phyloP scores from a whole-genome alignment of 805 yeast genomes.

The Dipodascus geniculatus region DNA sequence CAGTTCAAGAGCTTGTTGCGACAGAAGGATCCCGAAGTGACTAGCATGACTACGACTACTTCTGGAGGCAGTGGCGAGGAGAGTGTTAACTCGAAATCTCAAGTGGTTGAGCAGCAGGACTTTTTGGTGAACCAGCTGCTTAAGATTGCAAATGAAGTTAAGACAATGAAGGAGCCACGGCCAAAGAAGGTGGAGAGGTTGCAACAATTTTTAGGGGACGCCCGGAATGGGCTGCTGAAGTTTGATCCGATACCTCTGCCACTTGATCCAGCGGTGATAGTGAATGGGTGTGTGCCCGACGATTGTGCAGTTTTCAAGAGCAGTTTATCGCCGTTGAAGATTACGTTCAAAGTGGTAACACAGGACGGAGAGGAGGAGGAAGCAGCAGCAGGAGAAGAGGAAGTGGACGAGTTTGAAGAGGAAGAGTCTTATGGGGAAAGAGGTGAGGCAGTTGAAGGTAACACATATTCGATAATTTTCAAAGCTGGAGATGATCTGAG shows the following conservation, averaged over 20 bases:
- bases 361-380: background rate
- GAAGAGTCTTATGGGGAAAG: too few relatives aligned
- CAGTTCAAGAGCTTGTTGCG: constrained; percentile 32
- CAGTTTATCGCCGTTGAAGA: constrained; percentile 77
- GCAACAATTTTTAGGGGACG: constrained; percentile 43
- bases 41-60: background rate
- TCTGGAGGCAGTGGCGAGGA: constrained; percentile 8
- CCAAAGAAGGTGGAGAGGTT: constrained; percentile 62
- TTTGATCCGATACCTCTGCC: constrained; percentile 62
- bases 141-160: constrained; percentile 50
- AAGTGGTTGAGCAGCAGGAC: constrained; percentile 44
- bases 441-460: constrained; percentile 18
- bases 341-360: constrained; percentile 52
- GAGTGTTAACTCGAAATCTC: constrained; percentile 20
- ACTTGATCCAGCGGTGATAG: constrained; percentile 63
- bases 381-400: too few relatives aligned
- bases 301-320: constrained; percentile 84
- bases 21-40: background rate
- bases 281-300: constrained; percentile 67
- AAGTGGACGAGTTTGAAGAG: too few relatives aligned
- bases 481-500: constrained; percentile 93
- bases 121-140: constrained; percentile 57
- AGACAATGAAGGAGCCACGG: constrained; percentile 62
- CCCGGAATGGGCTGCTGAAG: constrained; percentile 27
- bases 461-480: constrained; percentile 70